phyloP scores from a whole-genome alignment of 2,329 filamentous ascomycete species.

The Verticillium dahliae region DNA sequence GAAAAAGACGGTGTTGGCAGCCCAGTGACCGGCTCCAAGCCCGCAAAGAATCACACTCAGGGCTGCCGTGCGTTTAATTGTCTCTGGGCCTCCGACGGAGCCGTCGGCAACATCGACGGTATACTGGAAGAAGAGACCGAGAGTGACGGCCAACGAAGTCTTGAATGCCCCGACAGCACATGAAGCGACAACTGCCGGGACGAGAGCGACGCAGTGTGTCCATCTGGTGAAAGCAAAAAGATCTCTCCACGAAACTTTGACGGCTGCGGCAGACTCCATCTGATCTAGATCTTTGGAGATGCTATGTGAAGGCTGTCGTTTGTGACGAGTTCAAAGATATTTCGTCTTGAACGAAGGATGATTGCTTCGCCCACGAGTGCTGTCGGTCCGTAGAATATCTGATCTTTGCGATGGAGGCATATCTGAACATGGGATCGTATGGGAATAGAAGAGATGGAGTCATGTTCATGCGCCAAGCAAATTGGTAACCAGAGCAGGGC shows the following conservation, averaged over 20 bases:
- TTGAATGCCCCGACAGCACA: constrained; percentile 54
- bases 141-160: constrained; percentile 60
- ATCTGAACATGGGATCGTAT: neutral
- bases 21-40: constrained; percentile 60
- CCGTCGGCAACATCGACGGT: constrained; percentile 62
- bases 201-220: constrained; percentile 49
- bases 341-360: neutral
- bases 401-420: neutral
- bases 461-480: neutral
- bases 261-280: neutral
- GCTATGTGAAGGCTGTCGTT: too few relatives aligned
- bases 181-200: constrained; percentile 48
- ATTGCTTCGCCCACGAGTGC: neutral
- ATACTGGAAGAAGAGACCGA: constrained; percentile 68
- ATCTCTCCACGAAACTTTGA: constrained; percentile 24
- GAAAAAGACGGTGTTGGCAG: constrained; percentile 61
- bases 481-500: neutral
- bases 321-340: neutral
- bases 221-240: constrained; percentile 70
- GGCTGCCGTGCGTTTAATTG: constrained; percentile 48
- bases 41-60: constrained; percentile 58
- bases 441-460: neutral
- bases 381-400: neutral
- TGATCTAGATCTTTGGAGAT: neutral
- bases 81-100: constrained; percentile 34